A percentile compares a stretch with the other conserved stretches of the same genome.
These are phyloP conservation scores for Bromus sterilis DNA, from an alignment of 176 grass and related monocot genomes.

Conservation along the genomic window DNA sequence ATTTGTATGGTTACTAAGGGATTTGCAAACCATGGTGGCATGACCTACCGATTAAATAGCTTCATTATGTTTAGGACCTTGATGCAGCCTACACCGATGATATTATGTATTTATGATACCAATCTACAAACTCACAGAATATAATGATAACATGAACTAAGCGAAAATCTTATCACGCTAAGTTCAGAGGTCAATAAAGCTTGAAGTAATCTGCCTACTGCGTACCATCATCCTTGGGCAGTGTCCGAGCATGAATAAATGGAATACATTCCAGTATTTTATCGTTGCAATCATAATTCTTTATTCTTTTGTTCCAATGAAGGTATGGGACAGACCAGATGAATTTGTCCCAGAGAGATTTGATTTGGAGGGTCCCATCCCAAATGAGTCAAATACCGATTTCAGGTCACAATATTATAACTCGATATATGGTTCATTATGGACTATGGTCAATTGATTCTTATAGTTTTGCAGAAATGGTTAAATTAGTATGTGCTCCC, in stretches of 20 bases:
- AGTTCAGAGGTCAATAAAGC: background rate
- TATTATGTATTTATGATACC: background rate
- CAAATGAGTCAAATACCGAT: constrained; percentile 91
- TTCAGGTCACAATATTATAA: constrained; percentile 53
- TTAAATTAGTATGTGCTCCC: background rate
- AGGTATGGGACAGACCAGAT: constrained; percentile 94
- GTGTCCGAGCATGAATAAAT: background rate
- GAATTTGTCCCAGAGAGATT: constrained; percentile 90
- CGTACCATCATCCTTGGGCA: background rate
- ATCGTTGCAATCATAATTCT: background rate
- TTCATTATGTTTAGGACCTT: background rate
- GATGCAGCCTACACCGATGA: background rate
- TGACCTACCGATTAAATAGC: background rate
- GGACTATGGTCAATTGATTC: constrained; percentile 4
- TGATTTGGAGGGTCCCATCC: constrained; percentile 81
- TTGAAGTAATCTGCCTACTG: background rate
- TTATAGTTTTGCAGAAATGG: background rate
- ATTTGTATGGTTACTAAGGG: background rate
- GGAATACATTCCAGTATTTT: background rate
- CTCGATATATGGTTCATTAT: background rate
- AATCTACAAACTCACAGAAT: background rate
- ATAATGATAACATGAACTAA: background rate
- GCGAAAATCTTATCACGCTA: background rate
- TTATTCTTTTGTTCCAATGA: constrained; percentile 18
- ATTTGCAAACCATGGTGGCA: background rate